Conservation (phyloP, 306 rosid genomes). For the Glycine tomentella region DNA sequence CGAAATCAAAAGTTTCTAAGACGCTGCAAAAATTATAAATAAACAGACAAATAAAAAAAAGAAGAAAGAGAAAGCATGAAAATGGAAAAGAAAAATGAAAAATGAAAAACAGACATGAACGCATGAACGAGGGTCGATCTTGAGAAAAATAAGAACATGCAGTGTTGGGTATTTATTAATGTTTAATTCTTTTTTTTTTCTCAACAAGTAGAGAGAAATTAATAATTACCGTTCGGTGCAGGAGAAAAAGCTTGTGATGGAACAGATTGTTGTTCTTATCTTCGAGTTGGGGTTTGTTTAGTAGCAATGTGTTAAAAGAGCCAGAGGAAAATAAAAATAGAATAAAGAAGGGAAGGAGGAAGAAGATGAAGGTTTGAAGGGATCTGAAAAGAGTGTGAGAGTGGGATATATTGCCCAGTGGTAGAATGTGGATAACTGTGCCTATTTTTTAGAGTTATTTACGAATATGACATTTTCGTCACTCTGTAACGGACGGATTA, state of each 20-base stretch:
- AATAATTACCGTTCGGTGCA: slow-evolving; percentile 44
- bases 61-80: neutral
- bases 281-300: neutral
- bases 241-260: neutral
- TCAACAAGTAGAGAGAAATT: slow-evolving; percentile 5
- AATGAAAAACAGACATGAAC: neutral
- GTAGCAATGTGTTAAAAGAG: neutral
- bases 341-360: too few relatives aligned
- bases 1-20: neutral
- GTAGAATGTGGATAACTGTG: neutral
- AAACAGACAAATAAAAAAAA: too few relatives aligned
- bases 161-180: neutral
- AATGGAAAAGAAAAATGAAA: neutral
- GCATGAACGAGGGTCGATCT: neutral
- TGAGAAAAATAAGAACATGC: neutral
- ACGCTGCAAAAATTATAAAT: slow-evolving; percentile 13
- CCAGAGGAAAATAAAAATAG: neutral
- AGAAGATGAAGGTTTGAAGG: slow-evolving; percentile 39
- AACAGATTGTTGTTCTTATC: neutral
- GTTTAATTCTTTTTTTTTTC: too few relatives aligned
- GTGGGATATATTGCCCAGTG: slow-evolving; percentile 21
- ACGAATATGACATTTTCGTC: slow-evolving; percentile 25
- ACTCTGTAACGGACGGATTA: slow-evolving; percentile 19
- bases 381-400: slow-evolving; percentile 48
- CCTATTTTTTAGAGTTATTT: slow-evolving; percentile 10